Conservation (phyloP, 192 early-diverging fungal species). For the Pilobolus umbonatus region DNA sequence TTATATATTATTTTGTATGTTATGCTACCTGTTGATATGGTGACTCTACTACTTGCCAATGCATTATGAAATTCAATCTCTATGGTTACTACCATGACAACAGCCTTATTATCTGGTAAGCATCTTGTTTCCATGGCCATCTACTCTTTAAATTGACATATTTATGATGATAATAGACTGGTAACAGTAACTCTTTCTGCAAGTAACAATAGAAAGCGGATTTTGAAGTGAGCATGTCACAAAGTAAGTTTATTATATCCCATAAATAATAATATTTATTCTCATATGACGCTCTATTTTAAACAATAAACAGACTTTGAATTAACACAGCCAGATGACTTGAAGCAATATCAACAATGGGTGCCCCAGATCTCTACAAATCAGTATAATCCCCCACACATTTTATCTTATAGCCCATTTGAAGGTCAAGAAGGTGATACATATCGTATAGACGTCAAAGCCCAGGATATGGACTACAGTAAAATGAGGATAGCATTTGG, state of each 20-base stretch:
- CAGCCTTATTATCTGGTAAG: no score
- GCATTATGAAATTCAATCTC: no score
- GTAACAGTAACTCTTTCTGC: no score
- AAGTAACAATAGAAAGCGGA: background rate
- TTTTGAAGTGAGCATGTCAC: constrained; percentile 9
- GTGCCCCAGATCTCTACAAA: constrained; percentile 7
- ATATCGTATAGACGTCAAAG: constrained; percentile 8
- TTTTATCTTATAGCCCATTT: constrained; percentile 13
- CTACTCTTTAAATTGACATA: no score
- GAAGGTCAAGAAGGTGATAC: constrained; percentile 17
- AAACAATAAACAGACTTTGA: constrained; percentile 5
- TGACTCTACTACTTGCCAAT: no score
- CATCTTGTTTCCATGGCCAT: no score
- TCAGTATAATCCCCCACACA: constrained; percentile 16
- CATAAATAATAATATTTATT: background rate
- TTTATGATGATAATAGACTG: no score
- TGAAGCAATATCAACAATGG: constrained; percentile 14
- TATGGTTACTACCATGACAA: no score
- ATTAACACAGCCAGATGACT: constrained; percentile 9
- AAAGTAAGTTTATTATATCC: background rate
- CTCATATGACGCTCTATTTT: background rate
- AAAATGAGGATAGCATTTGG: constrained; percentile 39
- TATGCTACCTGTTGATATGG: no score
- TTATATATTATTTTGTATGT: no score
- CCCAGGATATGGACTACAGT: background rate